Evolutionary conservation across 345 rosid species (phyloP), one percentile per base, ranked within the genome.

Genomic region (Eutrema yunnanense): DNA sequence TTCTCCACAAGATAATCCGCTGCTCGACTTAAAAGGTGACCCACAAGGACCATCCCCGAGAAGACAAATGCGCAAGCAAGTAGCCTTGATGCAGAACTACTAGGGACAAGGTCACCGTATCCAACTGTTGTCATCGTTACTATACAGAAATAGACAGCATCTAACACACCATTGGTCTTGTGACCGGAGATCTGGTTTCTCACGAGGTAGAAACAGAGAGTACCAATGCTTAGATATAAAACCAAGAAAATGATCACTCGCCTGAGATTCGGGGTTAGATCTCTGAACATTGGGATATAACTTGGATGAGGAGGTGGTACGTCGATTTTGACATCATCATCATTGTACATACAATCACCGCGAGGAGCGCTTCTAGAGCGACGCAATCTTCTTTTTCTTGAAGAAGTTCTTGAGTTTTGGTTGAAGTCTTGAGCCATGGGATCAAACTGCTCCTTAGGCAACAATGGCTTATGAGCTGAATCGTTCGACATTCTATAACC

Each of bases 71-170:
- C 78, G 67, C 90, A 89, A 54, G 96, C 89, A 14, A 95, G 86
- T 53, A 95, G 82, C 69, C 89, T 89, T 0, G 85, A 65, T n/a
- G 69, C 43, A 51, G 62, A 65, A 47, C 83, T 88, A 43, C 62
- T 65, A 8, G 97, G 99, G 37, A 89, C 92, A 6, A 95, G 92
- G 85, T 95, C 99, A 38, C 99, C 97, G 54, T 95, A 95, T 61
- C 99, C 97, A 26, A 95, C 95, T 0, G 93, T 89, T 41, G 99
- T 95, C 99, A 95, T 91, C 3, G 96, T 95, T 16, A 89, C 96
- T 0, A 89, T 67, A 60, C 90, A 86, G 76, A 91, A 89, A 68
- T 91, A 95, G 16, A 88, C 10, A 9, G 99, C 81, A 73, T 95
- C 99, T 1, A 89, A 48, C 36, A 89, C 71, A 36, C 65, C 83